Base-by-base conservation (phyloP, 116 monocot species). In the Cymodocea nodosa region DNA sequence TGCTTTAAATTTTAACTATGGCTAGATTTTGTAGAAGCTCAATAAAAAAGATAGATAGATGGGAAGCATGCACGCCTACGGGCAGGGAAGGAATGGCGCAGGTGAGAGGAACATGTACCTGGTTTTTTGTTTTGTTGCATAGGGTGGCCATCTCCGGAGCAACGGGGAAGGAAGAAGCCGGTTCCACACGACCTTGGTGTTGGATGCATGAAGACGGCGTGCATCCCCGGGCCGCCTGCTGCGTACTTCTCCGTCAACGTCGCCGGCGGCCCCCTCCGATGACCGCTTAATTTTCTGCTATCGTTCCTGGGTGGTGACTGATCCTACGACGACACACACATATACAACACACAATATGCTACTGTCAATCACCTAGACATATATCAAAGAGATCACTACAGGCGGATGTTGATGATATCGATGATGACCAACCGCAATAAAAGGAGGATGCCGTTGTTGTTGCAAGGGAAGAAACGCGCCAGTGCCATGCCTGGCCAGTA, bases 131-230 rank as follows among this genome's bases (percentile, higher is more conserved):
- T 23, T n/a, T 19, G 52, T 35, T 67, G 64, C 64, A 7, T 12
- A 14, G 44, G 14, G 20, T 54, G 53, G 35, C 34, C 15, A 18
- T 54, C 25, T 52, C 18, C n/a, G 11, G 34, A 16, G n/a, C 64
- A 15, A 7, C 67, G 52, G 35, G 67, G 67, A 16, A 67, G 67
- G 53, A 67, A 67, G 67, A 67, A 52, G 16, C 67, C 67, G 12
- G 67, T 67, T 1, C 67, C 67, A 36, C 54, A 37, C 18, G 67
- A 67, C 16, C 53, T 24, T 5, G 53, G 52, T 34, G 17, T 54
- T 3, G 53, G 15, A 18, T 67, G 17, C n/a, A 67, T 54, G 54
- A 67, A 67, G 35, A 67, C 15, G 36, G 67, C 67, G 18, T 67
- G 67, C 20, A 67, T 22, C n/a, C 54, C 53, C 9, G 36, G 67